phyloP scores from a whole-genome alignment of 495 filamentous ascomycete genomes.

The Durotheca rogersii region DNA sequence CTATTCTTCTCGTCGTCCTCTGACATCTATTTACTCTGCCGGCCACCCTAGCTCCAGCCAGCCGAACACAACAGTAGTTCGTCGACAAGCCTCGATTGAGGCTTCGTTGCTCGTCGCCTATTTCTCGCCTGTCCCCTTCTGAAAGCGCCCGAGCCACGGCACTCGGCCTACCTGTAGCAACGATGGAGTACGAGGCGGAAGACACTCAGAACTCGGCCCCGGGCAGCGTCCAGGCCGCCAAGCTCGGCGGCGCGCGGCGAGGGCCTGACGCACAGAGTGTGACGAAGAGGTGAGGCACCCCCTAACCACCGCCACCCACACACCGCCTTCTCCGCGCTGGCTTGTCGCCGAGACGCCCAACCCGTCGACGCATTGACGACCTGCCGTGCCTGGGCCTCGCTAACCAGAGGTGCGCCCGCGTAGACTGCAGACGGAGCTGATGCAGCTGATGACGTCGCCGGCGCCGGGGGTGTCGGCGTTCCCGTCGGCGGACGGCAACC shows the following conservation, averaged over 20 bases:
- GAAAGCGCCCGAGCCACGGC: neutral
- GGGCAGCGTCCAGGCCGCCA: slow-evolving; percentile 54
- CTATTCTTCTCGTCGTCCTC: slow-evolving; percentile 15
- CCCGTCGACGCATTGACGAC: no score
- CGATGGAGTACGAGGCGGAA: slow-evolving; percentile 68
- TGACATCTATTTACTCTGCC: slow-evolving; percentile 8
- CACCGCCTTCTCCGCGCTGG: no score
- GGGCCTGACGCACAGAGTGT: slow-evolving; percentile 69
- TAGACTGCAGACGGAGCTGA: slow-evolving; percentile 94
- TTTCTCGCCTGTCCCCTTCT: no score
- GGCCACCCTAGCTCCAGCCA: slow-evolving; percentile 14
- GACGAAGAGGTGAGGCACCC: slow-evolving; percentile 68
- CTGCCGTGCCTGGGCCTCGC: no score
- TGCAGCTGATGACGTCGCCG: slow-evolving; percentile 94
- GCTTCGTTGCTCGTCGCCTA: no score
- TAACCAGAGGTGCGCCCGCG: neutral
- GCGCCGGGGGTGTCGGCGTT: slow-evolving; percentile 95
- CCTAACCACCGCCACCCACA: neutral
- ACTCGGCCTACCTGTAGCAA: slow-evolving; percentile 5
- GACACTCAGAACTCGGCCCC: slow-evolving; percentile 72
- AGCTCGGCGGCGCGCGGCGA: slow-evolving; percentile 59
- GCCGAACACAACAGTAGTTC: neutral
- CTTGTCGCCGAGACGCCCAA: no score
- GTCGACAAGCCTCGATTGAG: no score
- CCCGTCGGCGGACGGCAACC: slow-evolving; percentile 83